Base-by-base conservation (phyloP, 495 filamentous ascomycete genomes). In the Daldinia grandis region DNA sequence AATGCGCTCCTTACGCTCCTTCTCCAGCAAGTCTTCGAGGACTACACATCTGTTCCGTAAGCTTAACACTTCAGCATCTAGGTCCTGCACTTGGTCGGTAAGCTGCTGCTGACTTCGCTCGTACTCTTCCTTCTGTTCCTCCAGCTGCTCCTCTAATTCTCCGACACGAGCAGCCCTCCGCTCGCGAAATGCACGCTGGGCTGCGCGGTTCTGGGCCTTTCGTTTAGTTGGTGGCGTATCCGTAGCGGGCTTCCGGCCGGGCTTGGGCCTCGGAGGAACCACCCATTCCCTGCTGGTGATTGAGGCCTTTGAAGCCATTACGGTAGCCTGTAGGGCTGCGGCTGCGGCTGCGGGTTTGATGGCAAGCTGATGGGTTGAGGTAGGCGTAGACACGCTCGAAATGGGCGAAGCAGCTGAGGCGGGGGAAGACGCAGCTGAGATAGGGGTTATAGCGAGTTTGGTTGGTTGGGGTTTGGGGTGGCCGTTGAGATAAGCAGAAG, bases 141-240 rank as follows among this genome's bases (percentile, higher is more conserved):
- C 91, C 25, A 95, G 85, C 75, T 93, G 88, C 66, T 96, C 92
- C 77, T 96, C 93, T 24, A 96, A 83, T 78, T 96, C 93, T 47
- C 91, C 91, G 4, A 96, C 93, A 24, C 91, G 90, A 12, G 92
- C 92, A 2, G 93, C 93, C 64, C 93, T 83, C 35, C 93, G 83
- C 78, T 98, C 94, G n/a, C 94, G 86, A 76, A 97, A 97, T 2
- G 92, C 92, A 64, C 94, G 84, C 80, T 98, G 94, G 14, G 94
- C 94, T n/a, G 92, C 92, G 42, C 94, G 86, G 78, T 98, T 98
- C 76, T 98, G 94, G 0, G 92, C 92, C 80, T 97, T 96, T 62
- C 94, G 89, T 77, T 97, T 95, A 38, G 93, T 97, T 2, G 93
- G 93, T 12, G 93, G 93, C 4, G 92, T 93, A 74, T 98, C 93